Percentiles rank a stretch among this genome's conserved stretches.
These are phyloP conservation scores for Melaleuca quinquenervia DNA, from an alignment of 345 rosid species.

Conservation along the genomic window DNA sequence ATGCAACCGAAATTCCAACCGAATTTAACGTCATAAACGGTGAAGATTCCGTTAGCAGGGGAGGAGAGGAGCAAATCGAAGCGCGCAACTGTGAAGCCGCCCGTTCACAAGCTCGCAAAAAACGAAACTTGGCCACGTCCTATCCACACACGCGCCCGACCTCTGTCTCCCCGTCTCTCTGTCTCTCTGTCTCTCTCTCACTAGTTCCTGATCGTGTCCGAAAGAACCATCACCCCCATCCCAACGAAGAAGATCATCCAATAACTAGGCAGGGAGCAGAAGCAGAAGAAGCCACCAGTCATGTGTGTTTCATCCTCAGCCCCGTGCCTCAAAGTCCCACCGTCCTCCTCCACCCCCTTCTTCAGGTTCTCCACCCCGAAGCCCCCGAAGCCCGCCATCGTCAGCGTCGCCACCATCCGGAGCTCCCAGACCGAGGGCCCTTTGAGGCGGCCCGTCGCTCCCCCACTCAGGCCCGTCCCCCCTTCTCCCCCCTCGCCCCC, in stretches of 20 bases:
- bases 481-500: conserved; percentile 20
- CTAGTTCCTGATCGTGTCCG: neutral
- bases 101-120: neutral
- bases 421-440: conserved; percentile 85
- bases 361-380: conserved; percentile 27
- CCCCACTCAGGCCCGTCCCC: conserved; percentile 25
- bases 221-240: neutral
- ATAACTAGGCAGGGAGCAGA: neutral
- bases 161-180: neutral
- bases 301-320: conserved; percentile 63
- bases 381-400: conserved; percentile 24
- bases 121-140: conserved; percentile 29
- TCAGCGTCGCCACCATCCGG: conserved; percentile 24
- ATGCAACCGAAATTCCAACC: neutral
- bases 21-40: neutral
- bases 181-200: neutral
- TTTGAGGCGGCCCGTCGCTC: conserved; percentile 74
- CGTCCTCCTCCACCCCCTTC: conserved; percentile 28
- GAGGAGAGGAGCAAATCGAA: neutral
- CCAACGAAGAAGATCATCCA: neutral
- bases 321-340: conserved; percentile 48
- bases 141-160: conserved; percentile 21
- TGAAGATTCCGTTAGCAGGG: neutral
- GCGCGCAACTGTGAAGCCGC: neutral
- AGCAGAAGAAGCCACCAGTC: neutral